Percentiles rank a stretch among this genome's conserved stretches.
These are phyloP conservation scores for Ceratonia siliqua DNA, from an alignment of 306 rosid genomes.

Conservation along the genomic window DNA sequence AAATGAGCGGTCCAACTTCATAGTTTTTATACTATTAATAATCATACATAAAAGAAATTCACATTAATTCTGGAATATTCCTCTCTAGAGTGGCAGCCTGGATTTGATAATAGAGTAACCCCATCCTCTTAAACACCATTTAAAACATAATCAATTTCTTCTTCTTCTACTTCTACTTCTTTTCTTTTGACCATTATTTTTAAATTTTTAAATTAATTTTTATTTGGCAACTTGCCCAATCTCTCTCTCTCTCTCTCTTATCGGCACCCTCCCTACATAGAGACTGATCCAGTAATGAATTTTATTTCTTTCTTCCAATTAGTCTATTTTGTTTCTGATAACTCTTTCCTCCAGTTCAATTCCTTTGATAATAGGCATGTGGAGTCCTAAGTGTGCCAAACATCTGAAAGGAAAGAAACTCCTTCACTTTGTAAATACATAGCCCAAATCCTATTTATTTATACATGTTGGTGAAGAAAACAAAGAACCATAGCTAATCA, in stretches of 20 bases:
- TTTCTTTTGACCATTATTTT: too few species aligned
- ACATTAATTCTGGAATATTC: slow-evolving; percentile 25
- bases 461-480: slow-evolving; percentile 37
- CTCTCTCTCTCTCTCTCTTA: neutral
- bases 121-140: neutral
- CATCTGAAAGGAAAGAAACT: neutral
- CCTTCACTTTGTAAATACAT: neutral
- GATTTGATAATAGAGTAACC: too few species aligned
- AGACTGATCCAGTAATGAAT: neutral
- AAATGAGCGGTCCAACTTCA: neutral
- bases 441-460: neutral
- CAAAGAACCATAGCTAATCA: slow-evolving; percentile 26
- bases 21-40: neutral
- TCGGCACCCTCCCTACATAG: too few species aligned
- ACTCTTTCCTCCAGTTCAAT: too few species aligned
- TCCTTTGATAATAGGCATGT: neutral
- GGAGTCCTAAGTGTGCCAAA: too few species aligned
- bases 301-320: too few species aligned
- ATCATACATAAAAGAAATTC: neutral
- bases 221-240: neutral
- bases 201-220: neutral
- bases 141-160: too few species aligned
- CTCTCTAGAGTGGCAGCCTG: neutral
- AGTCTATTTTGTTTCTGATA: too few species aligned
- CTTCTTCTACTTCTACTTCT: too few species aligned